Evolutionary conservation across 805 yeast species (phyloP).

Genomic region (Tetrapisispora arboricola): DNA sequence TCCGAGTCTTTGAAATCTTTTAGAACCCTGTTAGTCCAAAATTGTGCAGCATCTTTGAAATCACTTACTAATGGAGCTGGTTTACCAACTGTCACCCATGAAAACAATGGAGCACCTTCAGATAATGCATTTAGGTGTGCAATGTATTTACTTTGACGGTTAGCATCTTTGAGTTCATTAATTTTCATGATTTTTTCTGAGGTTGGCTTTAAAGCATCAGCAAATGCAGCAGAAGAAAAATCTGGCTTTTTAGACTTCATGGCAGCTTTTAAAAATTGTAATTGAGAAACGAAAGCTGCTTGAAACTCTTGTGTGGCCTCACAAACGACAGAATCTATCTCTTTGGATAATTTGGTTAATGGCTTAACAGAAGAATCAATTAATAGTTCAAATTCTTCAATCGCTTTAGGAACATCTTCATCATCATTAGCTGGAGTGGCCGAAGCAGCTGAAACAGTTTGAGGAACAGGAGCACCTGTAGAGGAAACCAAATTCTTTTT

Average conservation of each 20-base stretch:
- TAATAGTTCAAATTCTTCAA: conserved; percentile 38
- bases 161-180: conserved; percentile 58
- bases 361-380: too few relatives aligned
- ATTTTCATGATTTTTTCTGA: conserved; percentile 50
- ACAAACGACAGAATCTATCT: conserved; percentile 40
- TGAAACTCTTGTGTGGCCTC: conserved; percentile 37
- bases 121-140: conserved; percentile 74
- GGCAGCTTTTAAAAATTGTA: conserved; percentile 50
- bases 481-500: neutral
- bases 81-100: conserved; percentile 75
- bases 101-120: conserved; percentile 83
- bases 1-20: conserved; percentile 74
- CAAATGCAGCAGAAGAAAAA: conserved; percentile 41
- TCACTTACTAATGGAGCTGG: conserved; percentile 73
- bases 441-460: conserved; percentile 8
- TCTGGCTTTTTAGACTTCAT: conserved; percentile 57
- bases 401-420: conserved; percentile 33
- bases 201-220: conserved; percentile 55
- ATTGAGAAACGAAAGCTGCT: conserved; percentile 49
- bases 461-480: neutral
- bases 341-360: conserved; percentile 34
- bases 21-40: conserved; percentile 85
- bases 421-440: conserved; percentile 6
- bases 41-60: conserved; percentile 82
- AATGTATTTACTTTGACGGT: conserved; percentile 53